phyloP scores from a whole-genome alignment of 495 filamentous ascomycete genomes.

The Talaromyces stipitatus region DNA sequence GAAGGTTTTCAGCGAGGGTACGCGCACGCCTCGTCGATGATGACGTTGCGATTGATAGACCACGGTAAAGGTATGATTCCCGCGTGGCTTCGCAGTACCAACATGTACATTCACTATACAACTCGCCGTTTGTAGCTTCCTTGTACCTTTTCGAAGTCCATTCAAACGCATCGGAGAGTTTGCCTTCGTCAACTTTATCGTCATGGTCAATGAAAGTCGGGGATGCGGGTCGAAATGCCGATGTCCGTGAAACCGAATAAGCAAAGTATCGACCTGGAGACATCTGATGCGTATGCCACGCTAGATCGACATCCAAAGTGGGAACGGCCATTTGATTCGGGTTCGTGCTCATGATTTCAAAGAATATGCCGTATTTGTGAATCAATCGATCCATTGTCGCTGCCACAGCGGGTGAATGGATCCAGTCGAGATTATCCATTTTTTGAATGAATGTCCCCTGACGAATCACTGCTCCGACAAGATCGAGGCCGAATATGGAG shows the following conservation, averaged over 20 bases:
- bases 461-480: conserved; percentile 70
- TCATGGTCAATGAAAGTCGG: conserved; percentile 70
- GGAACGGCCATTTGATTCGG: conserved; percentile 57
- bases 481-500: conserved; percentile 62
- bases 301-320: conserved; percentile 82
- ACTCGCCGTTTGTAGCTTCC: conserved; percentile 46
- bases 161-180: conserved; percentile 56
- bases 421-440: conserved; percentile 73
- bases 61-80: conserved; percentile 42
- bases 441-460: conserved; percentile 77
- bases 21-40: conserved; percentile 23
- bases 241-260: conserved; percentile 27
- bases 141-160: conserved; percentile 69
- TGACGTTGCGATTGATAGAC: conserved; percentile 27
- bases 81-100: conserved; percentile 87
- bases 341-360: conserved; percentile 53
- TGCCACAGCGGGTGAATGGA: conserved; percentile 55
- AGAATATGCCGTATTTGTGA: conserved; percentile 63
- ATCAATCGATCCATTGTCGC: conserved; percentile 62
- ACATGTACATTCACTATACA: conserved; percentile 80
- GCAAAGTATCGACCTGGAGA: conserved; percentile 54
- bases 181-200: conserved; percentile 67
- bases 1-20: conserved; percentile 37
- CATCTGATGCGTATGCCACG: conserved; percentile 65
- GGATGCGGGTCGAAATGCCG: background rate